Evolutionary conservation across 2,329 filamentous ascomycete species (phyloP), one percentile per base, ranked within the genome.

Genomic region (Colletotrichum eremochloae): DNA sequence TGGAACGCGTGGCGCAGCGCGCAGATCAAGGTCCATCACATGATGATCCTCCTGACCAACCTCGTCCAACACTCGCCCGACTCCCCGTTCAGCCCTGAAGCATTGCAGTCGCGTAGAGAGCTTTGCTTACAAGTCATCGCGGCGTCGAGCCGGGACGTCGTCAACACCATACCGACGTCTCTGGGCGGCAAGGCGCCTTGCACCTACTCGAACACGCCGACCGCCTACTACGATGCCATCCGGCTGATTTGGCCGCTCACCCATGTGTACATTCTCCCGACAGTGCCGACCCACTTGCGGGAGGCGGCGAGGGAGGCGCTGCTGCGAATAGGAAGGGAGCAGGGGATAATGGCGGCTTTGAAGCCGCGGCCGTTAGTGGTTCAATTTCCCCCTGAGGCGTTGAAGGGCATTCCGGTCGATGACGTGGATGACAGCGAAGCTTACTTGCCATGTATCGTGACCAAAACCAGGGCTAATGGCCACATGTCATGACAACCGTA

Each of bases 171-270:
- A 6, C 77, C 78, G 0, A 48, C 29, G 14, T 70, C 77, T 8
- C 72, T 83, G 12, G 78, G 77, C 15, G 76, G 77, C 2, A 74
- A 76, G 29, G 66, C 74, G 12, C 71, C 74, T 2, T 73, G 75
- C 46, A 74, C 75, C 12, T 78, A 79, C 60, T 75, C 63, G 46
- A 38, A 76, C 46, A 76, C 80, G 12, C 82, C 81, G 31, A 77
- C 75, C 52, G 76, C 77, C 14, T 73, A 83, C 50, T 82, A 83
- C 65, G 80, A 82, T 38, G 81, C 81, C 1, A 67, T 84, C 50
- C 80, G 79, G 75, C 70, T 83, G 38, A 76, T 84, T 20, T 84
- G 82, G 80, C 82, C 82, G 11, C 77, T 84, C 29, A 79, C 78
- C 8, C 68, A 78, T 1, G 75, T 84, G 29, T 80, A 78, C 44